Conservation (phyloP, 2,329 filamentous ascomycete species). For the Paramyrothecium sp. region DNA sequence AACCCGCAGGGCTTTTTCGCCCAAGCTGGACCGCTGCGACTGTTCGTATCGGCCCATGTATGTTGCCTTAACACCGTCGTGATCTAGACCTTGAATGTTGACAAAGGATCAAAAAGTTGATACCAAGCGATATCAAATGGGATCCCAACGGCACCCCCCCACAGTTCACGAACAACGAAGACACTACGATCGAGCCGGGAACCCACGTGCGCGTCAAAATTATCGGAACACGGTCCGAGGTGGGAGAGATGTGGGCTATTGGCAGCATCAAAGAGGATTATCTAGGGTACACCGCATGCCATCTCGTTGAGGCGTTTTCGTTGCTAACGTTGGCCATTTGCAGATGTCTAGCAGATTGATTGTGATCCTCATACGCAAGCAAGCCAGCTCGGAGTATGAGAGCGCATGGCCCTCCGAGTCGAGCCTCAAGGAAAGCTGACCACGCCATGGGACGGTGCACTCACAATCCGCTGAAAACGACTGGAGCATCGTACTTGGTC, state of each 20-base stretch:
- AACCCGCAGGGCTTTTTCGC: constrained; percentile 91
- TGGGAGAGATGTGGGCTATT: constrained; percentile 94
- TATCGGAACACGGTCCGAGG: constrained; percentile 88
- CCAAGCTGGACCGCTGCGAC: constrained; percentile 72
- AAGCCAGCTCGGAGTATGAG: not conserved
- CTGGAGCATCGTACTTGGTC: too few species aligned
- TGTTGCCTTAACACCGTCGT: constrained; percentile 26
- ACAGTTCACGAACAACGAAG: constrained; percentile 92
- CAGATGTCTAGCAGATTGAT: constrained; percentile 28
- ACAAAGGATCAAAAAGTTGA: constrained; percentile 61
- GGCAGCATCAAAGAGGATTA: constrained; percentile 92
- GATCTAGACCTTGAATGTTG: constrained; percentile 4
- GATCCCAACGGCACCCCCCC: constrained; percentile 96
- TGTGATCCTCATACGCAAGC: not conserved
- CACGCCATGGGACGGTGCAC: too few species aligned
- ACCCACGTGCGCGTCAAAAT: constrained; percentile 94
- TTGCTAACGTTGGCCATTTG: constrained; percentile 10
- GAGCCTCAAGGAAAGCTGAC: not conserved
- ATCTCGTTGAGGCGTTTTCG: not conserved
- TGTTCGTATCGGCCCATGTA: constrained; percentile 84
- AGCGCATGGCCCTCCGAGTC: too few species aligned
- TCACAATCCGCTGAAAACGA: too few species aligned
- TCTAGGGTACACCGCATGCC: constrained; percentile 51
- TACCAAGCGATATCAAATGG: constrained; percentile 88
- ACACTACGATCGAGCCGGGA: constrained; percentile 89